Conservation (phyloP, 192 early-diverging fungal species). For the Entomortierella beljakovae region DNA sequence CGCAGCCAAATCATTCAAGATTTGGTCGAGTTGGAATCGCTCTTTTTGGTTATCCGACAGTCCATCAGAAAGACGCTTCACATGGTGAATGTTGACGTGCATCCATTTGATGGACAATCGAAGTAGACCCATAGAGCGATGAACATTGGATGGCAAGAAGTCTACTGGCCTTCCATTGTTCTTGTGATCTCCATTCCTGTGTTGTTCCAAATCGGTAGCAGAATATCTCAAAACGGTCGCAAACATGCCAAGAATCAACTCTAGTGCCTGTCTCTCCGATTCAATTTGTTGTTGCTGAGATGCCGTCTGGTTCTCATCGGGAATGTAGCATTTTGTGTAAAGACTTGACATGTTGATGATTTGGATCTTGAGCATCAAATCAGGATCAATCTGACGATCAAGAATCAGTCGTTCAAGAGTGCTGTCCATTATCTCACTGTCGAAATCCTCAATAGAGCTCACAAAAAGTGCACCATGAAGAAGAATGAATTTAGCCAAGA, state of each 20-base stretch:
- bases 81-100: conserved; percentile 46
- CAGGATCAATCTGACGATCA: conserved; percentile 38
- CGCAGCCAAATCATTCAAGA: conserved; percentile 19
- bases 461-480: conserved; percentile 55
- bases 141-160: conserved; percentile 45
- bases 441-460: conserved; percentile 36
- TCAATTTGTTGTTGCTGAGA: conserved; percentile 29
- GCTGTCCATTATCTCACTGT: conserved; percentile 13
- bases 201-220: conserved; percentile 27
- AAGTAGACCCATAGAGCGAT: conserved; percentile 43
- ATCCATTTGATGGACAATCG: conserved; percentile 48
- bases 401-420: conserved; percentile 28
- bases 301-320: conserved; percentile 30
- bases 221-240: conserved; percentile 42
- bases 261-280: conserved; percentile 37
- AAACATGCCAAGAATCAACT: conserved; percentile 39
- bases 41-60: conserved; percentile 19
- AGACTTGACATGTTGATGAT: conserved; percentile 55
- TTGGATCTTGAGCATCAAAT: conserved; percentile 50
- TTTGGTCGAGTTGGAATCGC: conserved; percentile 29
- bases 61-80: conserved; percentile 48
- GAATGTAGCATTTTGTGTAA: conserved; percentile 51
- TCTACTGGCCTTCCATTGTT: conserved; percentile 31
- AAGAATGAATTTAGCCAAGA: conserved; percentile 51
- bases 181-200: conserved; percentile 46